A percentile compares a stretch with the other conserved stretches of the same genome.
Conservation (phyloP, 2,329 filamentous ascomycete genomes). For the Aspergillus unguis region DNA sequence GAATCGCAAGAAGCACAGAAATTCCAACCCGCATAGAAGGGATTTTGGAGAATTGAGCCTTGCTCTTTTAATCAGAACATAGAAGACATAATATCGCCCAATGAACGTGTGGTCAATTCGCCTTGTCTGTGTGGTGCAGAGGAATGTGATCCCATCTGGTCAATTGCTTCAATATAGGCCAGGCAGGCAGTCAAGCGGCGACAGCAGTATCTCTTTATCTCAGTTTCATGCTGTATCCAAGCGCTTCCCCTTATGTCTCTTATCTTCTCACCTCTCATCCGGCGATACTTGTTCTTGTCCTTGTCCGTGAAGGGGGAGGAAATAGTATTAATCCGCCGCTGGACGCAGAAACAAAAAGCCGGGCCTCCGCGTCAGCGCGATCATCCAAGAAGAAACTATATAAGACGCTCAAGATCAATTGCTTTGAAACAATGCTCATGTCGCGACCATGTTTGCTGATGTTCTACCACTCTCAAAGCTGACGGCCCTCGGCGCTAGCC, state of each 20-base stretch:
- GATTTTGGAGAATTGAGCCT: background rate
- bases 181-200: conserved; percentile 3
- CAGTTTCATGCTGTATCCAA: background rate
- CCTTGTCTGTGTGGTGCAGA: background rate
- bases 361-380: conserved; percentile 34
- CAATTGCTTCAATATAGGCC: conserved; percentile 14
- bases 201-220: background rate
- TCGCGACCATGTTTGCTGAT: conserved; percentile 31
- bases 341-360: conserved; percentile 43
- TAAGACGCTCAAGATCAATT: conserved; percentile 17
- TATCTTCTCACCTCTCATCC: no score
- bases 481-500: conserved; percentile 33
- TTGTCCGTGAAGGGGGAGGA: conserved; percentile 21
- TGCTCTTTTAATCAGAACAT: background rate
- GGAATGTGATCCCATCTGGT: background rate
- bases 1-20: no score
- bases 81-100: background rate
- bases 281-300: no score
- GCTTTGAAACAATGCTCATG: conserved; percentile 15
- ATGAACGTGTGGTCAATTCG: background rate
- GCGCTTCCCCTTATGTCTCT: no score
- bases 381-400: conserved; percentile 33
- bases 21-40: no score
- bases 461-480: conserved; percentile 29
- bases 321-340: conserved; percentile 43